Evolutionary conservation across 2,329 filamentous ascomycete species (phyloP), one percentile per base, ranked within the genome.

Genomic region (Xylaria multiplex): DNA sequence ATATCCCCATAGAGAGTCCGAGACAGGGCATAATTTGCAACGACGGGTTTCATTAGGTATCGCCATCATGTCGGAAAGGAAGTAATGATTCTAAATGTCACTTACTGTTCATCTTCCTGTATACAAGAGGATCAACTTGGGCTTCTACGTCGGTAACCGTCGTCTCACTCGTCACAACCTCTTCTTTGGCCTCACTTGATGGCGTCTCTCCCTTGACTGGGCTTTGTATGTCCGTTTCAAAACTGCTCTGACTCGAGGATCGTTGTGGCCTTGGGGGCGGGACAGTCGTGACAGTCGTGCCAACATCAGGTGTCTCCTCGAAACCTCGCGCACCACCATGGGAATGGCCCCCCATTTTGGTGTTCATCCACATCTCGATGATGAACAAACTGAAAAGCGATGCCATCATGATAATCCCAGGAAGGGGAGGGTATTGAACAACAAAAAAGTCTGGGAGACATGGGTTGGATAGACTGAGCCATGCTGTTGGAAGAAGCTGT

Each of bases 391-490:
- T 75, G 73, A 90, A 89, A 69, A 90, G 82, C 22, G 88, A 83
- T 0, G 68, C 81, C 86, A 90, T 89, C 86, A 89, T 89, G 76
- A 90, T 89, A 30, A 88, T 86, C 71, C 87, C 87, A 2, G 87
- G 86, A 72, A 90, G 81, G 30, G 88, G 84, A 6, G 87, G 86
- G 73, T 89, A 90, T 56, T 88, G 75, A 0, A 85, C 81, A 35
- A 82, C 86, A 75, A 88, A 89, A 6, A 90, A 78, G 64, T 86
- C 82, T 6, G 87, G 87, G 6, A 90, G 83, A 71, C 87, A 86
- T 14, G 83, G 84, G 68, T 86, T 78, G 40, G 77, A 80, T 35
- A 86, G 78, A 66, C 79, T 85, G 55, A 77, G 79, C 72, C 89
- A 90, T 16, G 87, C 87, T 3, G 86, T 88, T 0, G 87, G 87